phyloP scores from a whole-genome alignment of 257 asterid species.

The Cynanchum wilfordii region DNA sequence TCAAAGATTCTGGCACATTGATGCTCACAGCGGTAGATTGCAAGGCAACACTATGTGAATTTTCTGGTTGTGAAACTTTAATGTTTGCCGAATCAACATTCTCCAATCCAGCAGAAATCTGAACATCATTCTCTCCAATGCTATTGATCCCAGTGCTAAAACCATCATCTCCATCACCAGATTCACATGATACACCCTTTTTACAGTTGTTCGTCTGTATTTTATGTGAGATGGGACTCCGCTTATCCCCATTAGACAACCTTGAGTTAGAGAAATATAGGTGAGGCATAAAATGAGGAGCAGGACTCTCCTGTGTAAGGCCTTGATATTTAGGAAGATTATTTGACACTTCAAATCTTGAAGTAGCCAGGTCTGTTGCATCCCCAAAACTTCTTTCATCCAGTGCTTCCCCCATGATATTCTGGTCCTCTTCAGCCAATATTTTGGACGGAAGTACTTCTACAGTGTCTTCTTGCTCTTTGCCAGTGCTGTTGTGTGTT shows the following conservation, averaged over 20 bases:
- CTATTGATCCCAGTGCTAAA: slow-evolving; percentile 13
- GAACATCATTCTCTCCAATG: slow-evolving; percentile 18
- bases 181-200: slow-evolving; percentile 18
- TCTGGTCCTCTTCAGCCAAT: slow-evolving; percentile 6
- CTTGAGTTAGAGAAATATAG: slow-evolving; percentile 30
- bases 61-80: slow-evolving; percentile 15
- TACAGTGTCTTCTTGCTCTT: slow-evolving; percentile 10
- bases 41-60: slow-evolving; percentile 15
- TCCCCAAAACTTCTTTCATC: slow-evolving; percentile 23
- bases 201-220: slow-evolving; percentile 21
- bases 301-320: slow-evolving; percentile 20
- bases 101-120: slow-evolving; percentile 7
- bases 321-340: slow-evolving; percentile 7
- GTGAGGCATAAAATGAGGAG: slow-evolving; percentile 36
- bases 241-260: slow-evolving; percentile 12
- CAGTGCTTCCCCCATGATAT: slow-evolving; percentile 8
- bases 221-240: slow-evolving; percentile 19
- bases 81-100: slow-evolving; percentile 3
- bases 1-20: slow-evolving; percentile 25
- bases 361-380: slow-evolving; percentile 28
- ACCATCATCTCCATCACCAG: slow-evolving; percentile 19
- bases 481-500: neutral
- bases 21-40: slow-evolving; percentile 23
- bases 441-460: slow-evolving; percentile 9
- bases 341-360: slow-evolving; percentile 11